Evolutionary conservation across 208 protist genomes (phyloP), one percentile per base, ranked within the genome.

Genomic region (Entamoeba nuttalli): DNA sequence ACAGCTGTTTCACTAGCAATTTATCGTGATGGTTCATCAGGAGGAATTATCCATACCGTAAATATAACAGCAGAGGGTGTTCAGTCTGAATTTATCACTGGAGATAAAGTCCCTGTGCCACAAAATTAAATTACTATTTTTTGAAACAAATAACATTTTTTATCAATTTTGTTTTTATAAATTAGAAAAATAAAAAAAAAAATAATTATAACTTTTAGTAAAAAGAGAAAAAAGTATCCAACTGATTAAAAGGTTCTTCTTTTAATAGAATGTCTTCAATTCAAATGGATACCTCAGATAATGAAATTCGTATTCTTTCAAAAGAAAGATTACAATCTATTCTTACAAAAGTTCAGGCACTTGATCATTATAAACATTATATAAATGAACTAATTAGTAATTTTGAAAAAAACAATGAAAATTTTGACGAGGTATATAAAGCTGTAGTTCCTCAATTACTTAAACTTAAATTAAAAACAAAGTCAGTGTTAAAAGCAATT

Each of bases 21-120:
- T 98, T 98, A 97, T 71, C 98, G 99, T 94, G 99, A 99, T 96
- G 98, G 98, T 69, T 99, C 98, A 52, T 99, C 98, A 96, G 99
- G 99, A 95, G 99, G 99, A 51, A 69, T 71, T 50, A 69, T 95
- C n/a, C 52, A 55, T 17, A 95, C 55, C 14, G 62, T 84, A 41
- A 35, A 41, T 84, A 84, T 84, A 30, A 84, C 19, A 41, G 1
- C 19, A 30, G 62, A n/a, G 4, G 30, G 62, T 21, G 62, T 84
- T 35, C 19, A 25, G 4, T 84, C 62, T 11, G 62, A 84, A 35
- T 84, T 25, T 25, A 84, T 84, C 4, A 84, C 62, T 11, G 62
- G 62, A 84, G 62, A 84, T 84, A 84, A 84, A 84, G 62, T 84
- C 19, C 62, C 62, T 84, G 62, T 35, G 7, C 62, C 62, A 30